A percentile compares a stretch with the other conserved stretches of the same genome.
phyloP scores from a whole-genome alignment of 2,329 filamentous ascomycete genomes.

The Pyrenochaeta sp. region DNA sequence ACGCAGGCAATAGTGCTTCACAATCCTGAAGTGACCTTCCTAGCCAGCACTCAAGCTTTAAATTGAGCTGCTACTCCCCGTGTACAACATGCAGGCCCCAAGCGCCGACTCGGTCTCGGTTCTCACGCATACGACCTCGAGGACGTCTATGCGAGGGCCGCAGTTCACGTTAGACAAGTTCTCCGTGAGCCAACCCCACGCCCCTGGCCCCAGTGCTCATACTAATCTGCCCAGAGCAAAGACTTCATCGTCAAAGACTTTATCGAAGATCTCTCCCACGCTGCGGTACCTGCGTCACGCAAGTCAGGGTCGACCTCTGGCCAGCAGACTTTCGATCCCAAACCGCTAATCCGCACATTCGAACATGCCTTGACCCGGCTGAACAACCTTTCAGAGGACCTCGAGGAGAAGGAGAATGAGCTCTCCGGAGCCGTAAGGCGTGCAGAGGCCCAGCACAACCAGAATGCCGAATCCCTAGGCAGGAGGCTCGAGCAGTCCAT shows the following conservation, averaged over 20 bases:
- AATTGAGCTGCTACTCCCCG: neutral
- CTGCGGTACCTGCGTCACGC: conserved; percentile 78
- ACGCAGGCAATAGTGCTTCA: conserved; percentile 16
- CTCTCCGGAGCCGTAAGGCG: conserved; percentile 87
- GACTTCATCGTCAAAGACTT: conserved; percentile 99
- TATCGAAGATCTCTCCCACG: conserved; percentile 90
- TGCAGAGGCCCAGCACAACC: conserved; percentile 90
- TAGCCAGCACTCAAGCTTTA: neutral
- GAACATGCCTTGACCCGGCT: conserved; percentile 78
- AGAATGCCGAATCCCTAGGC: conserved; percentile 87
- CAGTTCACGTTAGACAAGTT: conserved; percentile 86
- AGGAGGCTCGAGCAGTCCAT: conserved; percentile 92
- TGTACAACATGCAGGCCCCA: conserved; percentile 42
- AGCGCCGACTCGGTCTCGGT: conserved; percentile 54
- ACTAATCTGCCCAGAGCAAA: conserved; percentile 48
- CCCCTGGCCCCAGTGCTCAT: neutral
- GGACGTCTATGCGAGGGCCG: conserved; percentile 57
- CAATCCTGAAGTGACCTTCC: conserved; percentile 4
- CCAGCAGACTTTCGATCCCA: conserved; percentile 79
- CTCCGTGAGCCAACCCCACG: conserved; percentile 44
- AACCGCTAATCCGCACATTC: conserved; percentile 94
- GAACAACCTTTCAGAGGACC: conserved; percentile 77
- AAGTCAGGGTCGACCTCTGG: conserved; percentile 69
- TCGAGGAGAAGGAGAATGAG: conserved; percentile 91
- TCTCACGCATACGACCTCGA: conserved; percentile 51